Base-by-base conservation (phyloP, 2,329 filamentous ascomycete species). In the Scleromitrula shiraiana region DNA sequence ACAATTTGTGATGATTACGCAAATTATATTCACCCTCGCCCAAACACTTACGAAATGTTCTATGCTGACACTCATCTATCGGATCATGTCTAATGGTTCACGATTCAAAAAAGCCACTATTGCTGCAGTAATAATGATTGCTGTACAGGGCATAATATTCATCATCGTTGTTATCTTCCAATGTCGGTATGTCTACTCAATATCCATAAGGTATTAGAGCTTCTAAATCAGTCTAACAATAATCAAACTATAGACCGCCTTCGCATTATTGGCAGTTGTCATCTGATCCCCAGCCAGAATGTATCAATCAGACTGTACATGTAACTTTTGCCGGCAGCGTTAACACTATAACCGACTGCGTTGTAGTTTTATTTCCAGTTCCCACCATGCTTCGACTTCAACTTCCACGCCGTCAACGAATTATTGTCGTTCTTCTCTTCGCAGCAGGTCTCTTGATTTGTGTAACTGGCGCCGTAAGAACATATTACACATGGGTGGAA, bases 281-380 rank as follows among this genome's bases (percentile, higher is more conserved):
- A 1, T 17, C 50, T 15, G 19, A 37, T 15, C 58, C 63, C 1
- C 60, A 64, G 35, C 37, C 44, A 19, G 52, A 71, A n/a, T 70
- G 73, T 41, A 70, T 76, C 37, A 57, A 75, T 15, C 65, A 79
- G 51, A 68, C 70, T 4, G 63, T 66, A 1, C 73, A 77, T 46
- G 66, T 78, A 26, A 67, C 75, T 23, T 69, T 70, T 30, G 68
- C 77, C 36, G 76, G 77, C 4, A 71, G 74, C 22, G 68, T 79
- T 49, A 81, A 81, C 61, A 80, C 79, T 37, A 56, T 73, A 32
- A 78, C 75, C 9, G 77, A 82, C 60, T 69, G 81, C 36, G 57
- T 73, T 14, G 69, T 75, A 23, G 72, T 75, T 30, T 56, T 72
- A 0, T 61, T 78, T 3, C 75, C 75, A 1, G 68, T 77, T 40